phyloP scores from a whole-genome alignment of 441 rosid species.

The Omphalea diandra region DNA sequence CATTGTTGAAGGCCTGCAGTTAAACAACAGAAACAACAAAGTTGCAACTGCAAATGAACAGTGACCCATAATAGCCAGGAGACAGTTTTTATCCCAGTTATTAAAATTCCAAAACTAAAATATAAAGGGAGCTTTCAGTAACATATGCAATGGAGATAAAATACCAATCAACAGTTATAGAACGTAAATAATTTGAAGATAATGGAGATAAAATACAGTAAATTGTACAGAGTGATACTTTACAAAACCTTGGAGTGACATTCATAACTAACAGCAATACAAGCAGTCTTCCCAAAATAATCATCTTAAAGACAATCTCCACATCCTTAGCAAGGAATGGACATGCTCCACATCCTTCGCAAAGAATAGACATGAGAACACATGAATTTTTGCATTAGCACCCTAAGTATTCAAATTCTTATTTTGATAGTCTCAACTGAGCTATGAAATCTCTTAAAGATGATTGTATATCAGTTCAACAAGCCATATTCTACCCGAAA shows the following conservation, averaged over 20 bases:
- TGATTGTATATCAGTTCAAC: not conserved
- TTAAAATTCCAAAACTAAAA: not conserved
- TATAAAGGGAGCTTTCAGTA: not conserved
- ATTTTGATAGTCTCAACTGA: not conserved
- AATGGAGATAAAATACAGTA: not conserved
- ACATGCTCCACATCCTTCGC: not conserved
- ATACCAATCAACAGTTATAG: too few relatives aligned
- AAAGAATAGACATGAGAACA: not conserved
- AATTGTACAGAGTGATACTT: not conserved
- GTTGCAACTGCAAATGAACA: not conserved
- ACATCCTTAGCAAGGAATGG: too few relatives aligned
- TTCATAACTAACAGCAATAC: not conserved
- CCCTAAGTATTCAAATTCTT: not conserved
- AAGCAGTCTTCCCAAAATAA: not conserved
- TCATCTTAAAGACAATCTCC: not conserved
- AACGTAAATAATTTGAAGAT: not conserved
- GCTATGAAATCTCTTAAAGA: not conserved
- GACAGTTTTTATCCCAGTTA: constrained; percentile 15
- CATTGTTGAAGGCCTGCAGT: constrained; percentile 83
- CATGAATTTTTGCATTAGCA: not conserved
- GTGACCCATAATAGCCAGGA: not conserved
- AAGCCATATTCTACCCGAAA: not conserved
- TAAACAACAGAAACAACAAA: constrained; percentile 15
- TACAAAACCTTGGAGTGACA: not conserved
- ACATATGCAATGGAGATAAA: not conserved